phyloP scores from a whole-genome alignment of 495 filamentous ascomycete genomes.

The Penicillium atrosanguineum region DNA sequence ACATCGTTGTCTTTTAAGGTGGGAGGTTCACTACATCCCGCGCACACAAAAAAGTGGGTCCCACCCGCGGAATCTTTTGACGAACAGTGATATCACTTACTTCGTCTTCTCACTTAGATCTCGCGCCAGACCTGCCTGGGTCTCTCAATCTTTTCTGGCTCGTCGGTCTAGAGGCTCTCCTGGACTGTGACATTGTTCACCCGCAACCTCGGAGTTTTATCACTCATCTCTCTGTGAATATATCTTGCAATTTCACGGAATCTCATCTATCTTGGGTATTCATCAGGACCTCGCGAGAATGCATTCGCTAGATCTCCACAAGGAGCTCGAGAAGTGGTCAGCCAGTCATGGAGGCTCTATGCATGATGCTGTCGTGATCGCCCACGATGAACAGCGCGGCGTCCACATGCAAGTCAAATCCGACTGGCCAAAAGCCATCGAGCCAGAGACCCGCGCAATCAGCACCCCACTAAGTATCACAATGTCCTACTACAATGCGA shows the following conservation, averaged over 20 bases:
- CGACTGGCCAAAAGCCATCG: constrained; percentile 22
- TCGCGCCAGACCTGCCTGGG: not conserved
- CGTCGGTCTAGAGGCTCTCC: not conserved
- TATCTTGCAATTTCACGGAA: not conserved
- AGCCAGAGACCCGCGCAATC: constrained; percentile 38
- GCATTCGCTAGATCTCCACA: constrained; percentile 28
- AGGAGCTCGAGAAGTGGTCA: constrained; percentile 42
- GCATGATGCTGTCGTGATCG: constrained; percentile 39
- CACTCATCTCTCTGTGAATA: not conserved
- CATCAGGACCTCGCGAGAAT: not conserved
- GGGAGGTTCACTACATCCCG: not conserved
- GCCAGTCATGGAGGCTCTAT: constrained; percentile 39
- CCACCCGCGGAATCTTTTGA: constrained; percentile 13
- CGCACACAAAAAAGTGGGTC: constrained; percentile 13
- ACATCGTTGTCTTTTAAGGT: too few species aligned
- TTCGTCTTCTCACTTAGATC: not conserved
- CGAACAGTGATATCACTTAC: constrained; percentile 9
- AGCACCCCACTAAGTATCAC: constrained; percentile 45
- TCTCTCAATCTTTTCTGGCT: not conserved
- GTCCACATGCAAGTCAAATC: constrained; percentile 45
- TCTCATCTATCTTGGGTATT: not conserved
- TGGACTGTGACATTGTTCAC: not conserved
- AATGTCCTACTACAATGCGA: constrained; percentile 53
- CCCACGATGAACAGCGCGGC: constrained; percentile 39
- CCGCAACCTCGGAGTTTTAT: not conserved